A percentile compares a stretch with the other conserved stretches of the same genome.
phyloP scores from a whole-genome alignment of 2,329 filamentous ascomycete genomes.

The Venturia oleaginea region DNA sequence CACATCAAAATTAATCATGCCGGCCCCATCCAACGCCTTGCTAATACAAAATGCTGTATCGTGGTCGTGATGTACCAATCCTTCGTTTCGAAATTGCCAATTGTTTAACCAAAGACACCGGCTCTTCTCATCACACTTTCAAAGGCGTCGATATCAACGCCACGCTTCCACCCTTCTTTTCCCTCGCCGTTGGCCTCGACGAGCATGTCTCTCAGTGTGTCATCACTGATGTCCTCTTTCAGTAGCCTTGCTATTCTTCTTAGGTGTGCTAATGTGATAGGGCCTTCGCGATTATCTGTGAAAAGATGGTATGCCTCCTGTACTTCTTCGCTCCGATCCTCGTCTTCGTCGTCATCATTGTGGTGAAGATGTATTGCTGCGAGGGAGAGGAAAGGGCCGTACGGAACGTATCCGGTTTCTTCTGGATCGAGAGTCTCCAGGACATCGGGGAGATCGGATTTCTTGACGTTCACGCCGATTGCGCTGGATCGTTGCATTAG shows the following conservation, averaged over 20 bases:
- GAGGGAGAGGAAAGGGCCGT: constrained; percentile 75
- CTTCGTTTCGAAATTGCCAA: not conserved
- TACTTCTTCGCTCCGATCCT: constrained; percentile 41
- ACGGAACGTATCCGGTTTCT: constrained; percentile 65
- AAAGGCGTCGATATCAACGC: constrained; percentile 15
- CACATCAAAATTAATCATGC: too few relatives aligned
- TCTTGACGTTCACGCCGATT: constrained; percentile 61
- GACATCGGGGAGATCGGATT: constrained; percentile 65
- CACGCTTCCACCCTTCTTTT: constrained; percentile 17
- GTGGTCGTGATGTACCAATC: not conserved
- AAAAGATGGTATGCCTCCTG: constrained; percentile 78
- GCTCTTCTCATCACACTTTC: constrained; percentile 15
- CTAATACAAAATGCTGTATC: not conserved
- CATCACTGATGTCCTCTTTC: constrained; percentile 76
- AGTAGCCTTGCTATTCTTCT: constrained; percentile 69
- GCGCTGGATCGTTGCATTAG: constrained; percentile 47
- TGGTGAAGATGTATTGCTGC: constrained; percentile 61
- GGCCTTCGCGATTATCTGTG: constrained; percentile 47
- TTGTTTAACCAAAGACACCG: constrained; percentile 15
- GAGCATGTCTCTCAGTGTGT: constrained; percentile 86
- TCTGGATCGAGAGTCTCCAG: constrained; percentile 76
- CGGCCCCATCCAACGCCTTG: not conserved
- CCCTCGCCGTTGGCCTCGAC: constrained; percentile 81
- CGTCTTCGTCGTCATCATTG: constrained; percentile 35
- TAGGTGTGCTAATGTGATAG: constrained; percentile 75